Conservation (phyloP, 2,329 filamentous ascomycete genomes). For the Thielaviopsis euricoi region DNA sequence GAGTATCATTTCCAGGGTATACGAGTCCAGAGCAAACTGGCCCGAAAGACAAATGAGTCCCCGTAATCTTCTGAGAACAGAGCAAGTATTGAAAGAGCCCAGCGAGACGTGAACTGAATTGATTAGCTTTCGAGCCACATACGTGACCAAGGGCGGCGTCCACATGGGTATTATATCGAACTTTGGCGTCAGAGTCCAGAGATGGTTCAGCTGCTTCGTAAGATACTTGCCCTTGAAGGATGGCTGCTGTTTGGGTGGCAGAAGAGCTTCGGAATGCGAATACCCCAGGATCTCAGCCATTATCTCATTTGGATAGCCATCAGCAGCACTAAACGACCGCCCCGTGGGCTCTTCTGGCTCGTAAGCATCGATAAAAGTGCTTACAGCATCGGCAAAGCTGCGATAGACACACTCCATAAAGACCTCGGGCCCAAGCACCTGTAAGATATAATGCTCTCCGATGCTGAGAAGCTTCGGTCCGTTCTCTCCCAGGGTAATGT, state of each 20-base stretch:
- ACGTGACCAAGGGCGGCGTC: slow-evolving; percentile 58
- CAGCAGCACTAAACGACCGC: slow-evolving; percentile 43
- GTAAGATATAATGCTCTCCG: slow-evolving; percentile 17
- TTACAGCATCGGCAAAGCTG: slow-evolving; percentile 63
- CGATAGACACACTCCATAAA: slow-evolving; percentile 48
- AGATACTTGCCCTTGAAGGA: slow-evolving; percentile 68
- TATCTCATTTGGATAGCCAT: slow-evolving; percentile 43
- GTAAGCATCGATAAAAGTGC: slow-evolving; percentile 58
- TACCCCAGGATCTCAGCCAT: slow-evolving; percentile 54
- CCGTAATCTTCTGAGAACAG: slow-evolving; percentile 71
- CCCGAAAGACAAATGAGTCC: slow-evolving; percentile 69
- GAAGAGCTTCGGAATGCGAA: slow-evolving; percentile 43
- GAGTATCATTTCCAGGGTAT: slow-evolving; percentile 80
- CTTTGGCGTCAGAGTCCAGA: slow-evolving; percentile 53
- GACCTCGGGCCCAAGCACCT: slow-evolving; percentile 47
- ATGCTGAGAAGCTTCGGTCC: not conserved
- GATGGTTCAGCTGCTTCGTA: slow-evolving; percentile 53
- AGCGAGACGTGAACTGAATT: slow-evolving; percentile 68
- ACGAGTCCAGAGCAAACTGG: slow-evolving; percentile 52
- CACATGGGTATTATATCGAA: slow-evolving; percentile 51
- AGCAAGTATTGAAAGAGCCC: slow-evolving; percentile 73
- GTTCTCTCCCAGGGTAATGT: not conserved
- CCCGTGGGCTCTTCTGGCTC: slow-evolving; percentile 64
- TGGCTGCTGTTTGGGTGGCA: slow-evolving; percentile 74
- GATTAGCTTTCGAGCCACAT: slow-evolving; percentile 60